Conservation (phyloP, 306 rosid species). For the Dalbergia cultrata region DNA sequence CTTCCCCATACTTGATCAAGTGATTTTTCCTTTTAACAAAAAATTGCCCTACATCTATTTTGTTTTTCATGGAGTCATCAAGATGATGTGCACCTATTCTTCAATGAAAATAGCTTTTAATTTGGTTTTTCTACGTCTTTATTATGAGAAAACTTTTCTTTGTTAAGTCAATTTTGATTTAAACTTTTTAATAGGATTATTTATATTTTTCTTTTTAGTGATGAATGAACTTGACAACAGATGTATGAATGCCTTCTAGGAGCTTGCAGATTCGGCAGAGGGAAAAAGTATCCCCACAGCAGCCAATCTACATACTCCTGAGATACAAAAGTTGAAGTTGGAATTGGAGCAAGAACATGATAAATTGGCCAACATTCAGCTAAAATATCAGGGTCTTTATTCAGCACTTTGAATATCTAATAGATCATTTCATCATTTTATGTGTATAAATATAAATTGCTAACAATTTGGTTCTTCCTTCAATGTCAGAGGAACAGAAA, state of each 20-base stretch:
- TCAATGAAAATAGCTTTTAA: neutral
- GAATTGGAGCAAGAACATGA: constrained; percentile 75
- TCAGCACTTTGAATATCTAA: constrained; percentile 38
- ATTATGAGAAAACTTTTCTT: constrained; percentile 14
- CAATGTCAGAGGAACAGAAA: constrained; percentile 75
- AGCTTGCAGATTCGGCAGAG: constrained; percentile 81
- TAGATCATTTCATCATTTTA: constrained; percentile 17
- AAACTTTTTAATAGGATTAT: constrained; percentile 18
- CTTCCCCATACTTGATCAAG: constrained; percentile 13
- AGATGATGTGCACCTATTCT: constrained; percentile 12
- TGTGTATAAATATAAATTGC: constrained; percentile 27
- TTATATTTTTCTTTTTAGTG: constrained; percentile 62
- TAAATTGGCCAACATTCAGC: constrained; percentile 59
- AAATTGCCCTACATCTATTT: neutral
- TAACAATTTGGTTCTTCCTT: constrained; percentile 37
- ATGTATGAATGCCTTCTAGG: constrained; percentile 99
- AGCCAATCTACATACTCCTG: constrained; percentile 58
- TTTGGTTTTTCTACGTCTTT: constrained; percentile 7
- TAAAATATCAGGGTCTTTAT: constrained; percentile 65
- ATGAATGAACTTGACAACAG: constrained; percentile 96
- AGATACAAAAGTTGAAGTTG: constrained; percentile 64
- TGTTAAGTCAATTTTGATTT: constrained; percentile 27
- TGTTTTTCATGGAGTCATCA: constrained; percentile 16
- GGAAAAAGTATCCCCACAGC: constrained; percentile 59
- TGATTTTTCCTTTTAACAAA: neutral